Percentiles rank a stretch among this genome's conserved stretches.
Evolutionary conservation across 345 rosid species (phyloP).

Genomic region (Boechera retrofracta): DNA sequence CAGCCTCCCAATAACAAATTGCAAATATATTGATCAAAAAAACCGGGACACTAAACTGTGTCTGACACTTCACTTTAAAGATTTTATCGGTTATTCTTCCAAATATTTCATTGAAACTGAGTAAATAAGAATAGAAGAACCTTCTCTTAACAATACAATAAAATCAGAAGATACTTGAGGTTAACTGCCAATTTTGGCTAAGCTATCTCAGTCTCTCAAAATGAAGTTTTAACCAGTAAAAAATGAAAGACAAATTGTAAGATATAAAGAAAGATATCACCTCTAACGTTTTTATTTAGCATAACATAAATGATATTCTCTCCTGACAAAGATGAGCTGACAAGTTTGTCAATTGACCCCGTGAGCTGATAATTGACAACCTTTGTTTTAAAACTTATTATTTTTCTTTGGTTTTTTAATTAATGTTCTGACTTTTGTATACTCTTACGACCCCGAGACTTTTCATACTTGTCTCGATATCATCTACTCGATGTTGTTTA

Average conservation of each 20-base stretch:
- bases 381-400: neutral
- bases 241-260: neutral
- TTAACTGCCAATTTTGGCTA: too few relatives aligned
- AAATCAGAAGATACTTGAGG: too few relatives aligned
- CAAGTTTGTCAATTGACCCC: conserved; percentile 30
- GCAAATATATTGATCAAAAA: neutral
- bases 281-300: neutral
- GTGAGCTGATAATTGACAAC: conserved; percentile 18
- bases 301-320: conserved; percentile 5
- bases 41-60: neutral
- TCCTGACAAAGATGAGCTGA: conserved; percentile 23
- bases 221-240: neutral
- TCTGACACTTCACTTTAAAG: neutral
- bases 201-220: neutral
- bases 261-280: neutral
- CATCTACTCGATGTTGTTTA: conserved; percentile 28
- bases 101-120: neutral
- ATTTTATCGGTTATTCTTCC: neutral
- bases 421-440: conserved; percentile 19
- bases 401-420: neutral
- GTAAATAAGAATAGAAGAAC: too few relatives aligned
- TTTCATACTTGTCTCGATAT: conserved; percentile 17
- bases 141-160: too few relatives aligned
- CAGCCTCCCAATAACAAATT: neutral
- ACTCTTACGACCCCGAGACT: conserved; percentile 22